Conservation (phyloP, 1,284 basidiomycete genomes). For the Quambalaria eucalypti region DNA sequence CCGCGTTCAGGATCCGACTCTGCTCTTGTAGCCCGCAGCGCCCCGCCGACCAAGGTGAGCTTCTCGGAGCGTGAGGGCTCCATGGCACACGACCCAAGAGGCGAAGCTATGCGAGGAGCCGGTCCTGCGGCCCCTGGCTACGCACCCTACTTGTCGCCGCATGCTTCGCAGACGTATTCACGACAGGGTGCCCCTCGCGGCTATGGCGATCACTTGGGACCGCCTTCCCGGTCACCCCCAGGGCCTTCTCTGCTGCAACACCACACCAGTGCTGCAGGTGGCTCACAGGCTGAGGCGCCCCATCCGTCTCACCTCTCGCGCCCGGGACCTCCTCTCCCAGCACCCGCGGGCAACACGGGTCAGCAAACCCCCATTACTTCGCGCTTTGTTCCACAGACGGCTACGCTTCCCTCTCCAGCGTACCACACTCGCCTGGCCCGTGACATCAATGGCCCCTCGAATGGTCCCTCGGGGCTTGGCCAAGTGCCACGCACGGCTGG, state of each 20-base stretch:
- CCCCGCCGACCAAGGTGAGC: conserved; percentile 17
- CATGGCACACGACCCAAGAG: too few relatives aligned
- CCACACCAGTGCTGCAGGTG: not conserved
- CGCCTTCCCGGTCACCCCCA: conserved; percentile 11
- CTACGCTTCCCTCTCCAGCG: conserved; percentile 39
- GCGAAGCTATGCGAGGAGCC: too few relatives aligned
- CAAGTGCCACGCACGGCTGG: conserved; percentile 10
- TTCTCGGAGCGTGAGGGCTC: not conserved
- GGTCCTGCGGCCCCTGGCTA: too few relatives aligned
- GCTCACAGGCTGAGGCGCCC: not conserved
- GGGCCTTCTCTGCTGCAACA: too few relatives aligned
- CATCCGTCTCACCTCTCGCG: conserved; percentile 6
- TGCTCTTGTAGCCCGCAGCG: conserved; percentile 21
- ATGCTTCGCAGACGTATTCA: too few relatives aligned
- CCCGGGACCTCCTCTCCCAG: conserved; percentile 9
- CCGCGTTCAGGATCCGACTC: not conserved
- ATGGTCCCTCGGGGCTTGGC: not conserved
- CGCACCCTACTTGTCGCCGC: too few relatives aligned
- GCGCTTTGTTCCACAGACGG: conserved; percentile 29
- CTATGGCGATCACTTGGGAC: conserved; percentile 23
- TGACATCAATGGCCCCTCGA: not conserved
- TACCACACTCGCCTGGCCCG: conserved; percentile 31
- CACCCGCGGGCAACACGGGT: too few relatives aligned
- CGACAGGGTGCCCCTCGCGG: too few relatives aligned
- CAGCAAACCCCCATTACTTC: conserved; percentile 6